These are phyloP conservation scores for Musa troglodytarum DNA, from an alignment of 176 grass and related monocot genomes.

Conservation along the genomic window DNA sequence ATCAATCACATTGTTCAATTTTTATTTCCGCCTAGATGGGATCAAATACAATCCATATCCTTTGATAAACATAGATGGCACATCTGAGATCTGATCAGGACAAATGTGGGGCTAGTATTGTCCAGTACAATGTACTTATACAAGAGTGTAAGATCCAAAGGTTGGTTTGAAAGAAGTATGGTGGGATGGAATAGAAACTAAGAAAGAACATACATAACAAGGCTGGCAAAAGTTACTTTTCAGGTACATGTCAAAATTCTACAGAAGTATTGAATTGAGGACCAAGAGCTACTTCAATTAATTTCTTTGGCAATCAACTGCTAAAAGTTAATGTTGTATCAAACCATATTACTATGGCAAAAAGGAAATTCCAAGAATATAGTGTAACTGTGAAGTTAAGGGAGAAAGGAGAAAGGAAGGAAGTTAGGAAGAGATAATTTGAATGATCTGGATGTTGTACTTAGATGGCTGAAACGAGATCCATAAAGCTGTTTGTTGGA, in stretches of 20 bases:
- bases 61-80: no score
- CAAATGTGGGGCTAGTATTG: no score
- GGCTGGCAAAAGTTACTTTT: not conserved
- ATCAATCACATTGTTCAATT: no score
- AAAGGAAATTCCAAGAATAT: not conserved
- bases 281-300: not conserved
- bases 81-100: no score
- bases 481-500: not conserved
- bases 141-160: no score
- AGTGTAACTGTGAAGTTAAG: not conserved
- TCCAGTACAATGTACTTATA: not conserved
- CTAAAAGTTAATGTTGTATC: not conserved
- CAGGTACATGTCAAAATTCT: not conserved
- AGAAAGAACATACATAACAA: not conserved
- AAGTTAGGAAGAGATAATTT: no score
- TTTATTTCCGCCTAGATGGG: no score
- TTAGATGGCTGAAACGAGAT: not conserved
- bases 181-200: not conserved
- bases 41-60: no score
- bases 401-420: no score
- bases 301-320: not conserved
- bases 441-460: not conserved
- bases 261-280: not conserved
- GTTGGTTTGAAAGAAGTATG: no score
- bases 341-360: not conserved